These are phyloP conservation scores for Aureobasidium sp. DNA, from an alignment of 2,329 filamentous ascomycete genomes.

Conservation along the genomic window DNA sequence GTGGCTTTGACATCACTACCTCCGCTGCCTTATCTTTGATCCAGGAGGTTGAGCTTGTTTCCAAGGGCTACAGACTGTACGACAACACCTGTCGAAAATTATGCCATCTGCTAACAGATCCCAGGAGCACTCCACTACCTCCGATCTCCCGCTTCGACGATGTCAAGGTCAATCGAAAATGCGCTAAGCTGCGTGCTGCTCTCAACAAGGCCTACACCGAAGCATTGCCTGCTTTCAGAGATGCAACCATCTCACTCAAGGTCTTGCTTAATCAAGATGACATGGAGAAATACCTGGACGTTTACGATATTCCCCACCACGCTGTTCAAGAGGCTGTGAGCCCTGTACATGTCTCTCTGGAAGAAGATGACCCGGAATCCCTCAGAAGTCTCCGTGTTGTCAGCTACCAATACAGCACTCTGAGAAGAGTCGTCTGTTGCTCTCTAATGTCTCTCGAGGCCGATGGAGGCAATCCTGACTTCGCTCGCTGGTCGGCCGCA, in stretches of 20 bases:
- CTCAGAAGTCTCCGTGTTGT: constrained; percentile 66
- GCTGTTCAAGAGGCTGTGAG: constrained; percentile 48
- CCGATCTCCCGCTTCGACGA: constrained; percentile 91
- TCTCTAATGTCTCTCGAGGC: constrained; percentile 83
- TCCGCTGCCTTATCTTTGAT: constrained; percentile 73
- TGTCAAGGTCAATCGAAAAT: constrained; percentile 61
- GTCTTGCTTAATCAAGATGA: constrained; percentile 71
- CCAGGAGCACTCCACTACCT: constrained; percentile 76
- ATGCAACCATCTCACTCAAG: constrained; percentile 61
- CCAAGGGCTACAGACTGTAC: constrained; percentile 77
- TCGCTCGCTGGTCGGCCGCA: constrained; percentile 69
- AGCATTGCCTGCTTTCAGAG: constrained; percentile 63
- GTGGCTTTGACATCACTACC: constrained; percentile 71
- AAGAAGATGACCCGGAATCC: constrained; percentile 67
- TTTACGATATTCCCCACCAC: constrained; percentile 43
- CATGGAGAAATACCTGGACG: constrained; percentile 83
- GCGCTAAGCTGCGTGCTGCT: constrained; percentile 69
- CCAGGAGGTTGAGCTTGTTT: constrained; percentile 93
- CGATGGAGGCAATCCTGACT: constrained; percentile 68
- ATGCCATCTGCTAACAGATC: constrained; percentile 20
- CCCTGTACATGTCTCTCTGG: constrained; percentile 38
- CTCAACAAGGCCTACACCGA: constrained; percentile 63
- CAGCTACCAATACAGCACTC: constrained; percentile 65
- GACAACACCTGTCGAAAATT: constrained; percentile 30
- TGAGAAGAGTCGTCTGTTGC: constrained; percentile 80